Conservation (phyloP, 345 rosid species). For the Eucalyptus regnans region DNA sequence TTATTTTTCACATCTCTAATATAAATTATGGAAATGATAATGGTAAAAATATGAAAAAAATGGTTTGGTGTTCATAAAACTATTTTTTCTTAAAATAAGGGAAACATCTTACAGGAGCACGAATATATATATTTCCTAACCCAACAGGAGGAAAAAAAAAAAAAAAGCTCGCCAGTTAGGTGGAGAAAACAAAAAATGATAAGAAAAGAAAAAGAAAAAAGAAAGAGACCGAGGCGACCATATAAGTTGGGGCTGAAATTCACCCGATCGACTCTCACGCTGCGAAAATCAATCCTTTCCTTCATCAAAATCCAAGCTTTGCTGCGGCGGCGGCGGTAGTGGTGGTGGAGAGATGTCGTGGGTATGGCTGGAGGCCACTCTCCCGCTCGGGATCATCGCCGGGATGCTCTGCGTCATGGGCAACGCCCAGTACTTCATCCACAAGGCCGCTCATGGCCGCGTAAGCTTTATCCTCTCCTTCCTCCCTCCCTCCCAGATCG, state of each 20-base stretch:
- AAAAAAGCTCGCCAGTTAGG: not conserved
- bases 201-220: not conserved
- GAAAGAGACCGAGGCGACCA: not conserved
- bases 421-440: slow-evolving; percentile 80
- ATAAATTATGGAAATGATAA: not conserved
- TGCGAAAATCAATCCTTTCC: not conserved
- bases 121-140: not conserved
- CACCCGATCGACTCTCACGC: not conserved
- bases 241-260: not conserved
- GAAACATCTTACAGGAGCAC: not conserved
- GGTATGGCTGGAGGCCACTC: slow-evolving; percentile 68
- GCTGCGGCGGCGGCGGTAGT: not conserved
- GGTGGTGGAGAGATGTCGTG: slow-evolving; percentile 26
- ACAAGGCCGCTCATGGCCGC: slow-evolving; percentile 86
- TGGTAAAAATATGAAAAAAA: not conserved
- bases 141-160: not conserved
- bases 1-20: too few relatives aligned
- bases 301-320: not conserved
- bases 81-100: not conserved
- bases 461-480: slow-evolving; percentile 6
- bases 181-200: not conserved
- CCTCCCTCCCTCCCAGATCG: not conserved
- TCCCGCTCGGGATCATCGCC: slow-evolving; percentile 90
- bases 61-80: not conserved
- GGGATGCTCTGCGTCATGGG: slow-evolving; percentile 88